These are phyloP conservation scores for Ambrosiella beaveri DNA, from an alignment of 2,329 filamentous ascomycete genomes.

Conservation along the genomic window DNA sequence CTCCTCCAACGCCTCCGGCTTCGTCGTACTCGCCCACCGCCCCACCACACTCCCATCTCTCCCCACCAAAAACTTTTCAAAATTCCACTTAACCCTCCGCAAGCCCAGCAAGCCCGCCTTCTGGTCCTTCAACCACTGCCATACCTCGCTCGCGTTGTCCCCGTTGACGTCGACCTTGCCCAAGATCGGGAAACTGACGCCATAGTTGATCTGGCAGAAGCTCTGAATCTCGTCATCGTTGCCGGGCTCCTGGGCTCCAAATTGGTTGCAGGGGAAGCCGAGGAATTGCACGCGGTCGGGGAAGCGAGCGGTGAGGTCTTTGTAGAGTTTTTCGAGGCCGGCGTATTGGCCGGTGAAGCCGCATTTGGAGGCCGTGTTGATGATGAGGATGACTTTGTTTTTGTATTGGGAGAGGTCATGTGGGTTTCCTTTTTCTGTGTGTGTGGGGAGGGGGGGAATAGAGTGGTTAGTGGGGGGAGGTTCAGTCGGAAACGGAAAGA, in stretches of 20 bases:
- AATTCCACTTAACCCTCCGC: constrained; percentile 97
- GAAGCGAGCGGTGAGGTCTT: constrained; percentile 51
- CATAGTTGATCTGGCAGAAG: constrained; percentile 88
- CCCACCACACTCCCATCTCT: constrained; percentile 71
- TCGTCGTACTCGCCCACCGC: constrained; percentile 75
- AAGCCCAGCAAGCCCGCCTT: constrained; percentile 74
- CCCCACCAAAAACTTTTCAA: constrained; percentile 91
- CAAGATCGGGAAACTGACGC: constrained; percentile 79
- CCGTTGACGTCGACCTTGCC: constrained; percentile 93
- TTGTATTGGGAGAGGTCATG: constrained; percentile 55
- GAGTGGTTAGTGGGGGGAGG: constrained; percentile 1
- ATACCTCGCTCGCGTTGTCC: constrained; percentile 60
- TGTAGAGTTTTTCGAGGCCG: constrained; percentile 81
- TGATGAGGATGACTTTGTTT: constrained; percentile 85
- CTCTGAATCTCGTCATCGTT: constrained; percentile 61
- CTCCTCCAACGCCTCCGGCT: constrained; percentile 65
- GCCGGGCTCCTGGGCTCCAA: constrained; percentile 77
- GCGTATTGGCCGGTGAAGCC: constrained; percentile 94
- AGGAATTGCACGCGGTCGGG: constrained; percentile 67
- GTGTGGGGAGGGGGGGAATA: neutral
- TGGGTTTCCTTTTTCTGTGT: constrained; percentile 40
- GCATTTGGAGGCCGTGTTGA: constrained; percentile 98
- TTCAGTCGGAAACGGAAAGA: no score
- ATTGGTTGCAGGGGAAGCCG: constrained; percentile 98
- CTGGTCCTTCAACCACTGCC: constrained; percentile 54